These are phyloP conservation scores for Cercophora newfieldiana DNA, from an alignment of 495 filamentous ascomycete genomes.

Conservation along the genomic window DNA sequence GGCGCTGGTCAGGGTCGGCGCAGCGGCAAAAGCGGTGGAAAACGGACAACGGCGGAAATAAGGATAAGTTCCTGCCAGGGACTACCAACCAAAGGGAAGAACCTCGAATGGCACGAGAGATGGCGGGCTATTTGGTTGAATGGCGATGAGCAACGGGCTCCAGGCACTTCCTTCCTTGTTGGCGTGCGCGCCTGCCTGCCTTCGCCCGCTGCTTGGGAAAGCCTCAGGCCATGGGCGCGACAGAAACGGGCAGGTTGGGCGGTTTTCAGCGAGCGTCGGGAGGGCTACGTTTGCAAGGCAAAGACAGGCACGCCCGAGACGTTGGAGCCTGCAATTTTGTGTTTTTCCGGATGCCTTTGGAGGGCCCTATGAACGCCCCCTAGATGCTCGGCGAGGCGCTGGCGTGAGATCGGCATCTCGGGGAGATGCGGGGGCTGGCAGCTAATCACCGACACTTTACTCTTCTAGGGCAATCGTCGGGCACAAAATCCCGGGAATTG, in stretches of 20 bases:
- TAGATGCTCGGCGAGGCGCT: constrained; percentile 1
- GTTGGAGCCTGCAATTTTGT: neutral
- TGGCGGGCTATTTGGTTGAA: neutral
- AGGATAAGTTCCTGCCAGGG: neutral
- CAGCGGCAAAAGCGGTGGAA: neutral
- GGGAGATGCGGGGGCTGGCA: constrained; percentile 37
- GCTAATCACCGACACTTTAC: constrained; percentile 38
- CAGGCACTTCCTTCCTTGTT: neutral
- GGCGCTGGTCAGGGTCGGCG: neutral
- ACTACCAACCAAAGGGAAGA: neutral
- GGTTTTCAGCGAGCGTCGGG: constrained; percentile 1
- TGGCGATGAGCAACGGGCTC: constrained; percentile 4
- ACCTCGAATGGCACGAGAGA: neutral
- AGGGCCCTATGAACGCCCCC: neutral
- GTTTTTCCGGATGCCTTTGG: constrained; percentile 9
- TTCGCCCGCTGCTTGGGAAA: constrained; percentile 2
- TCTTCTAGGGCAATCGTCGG: constrained; percentile 30
- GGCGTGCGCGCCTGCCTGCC: constrained; percentile 1
- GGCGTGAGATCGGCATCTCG: constrained; percentile 35
- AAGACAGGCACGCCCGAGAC: neutral
- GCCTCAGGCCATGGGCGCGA: constrained; percentile 1
- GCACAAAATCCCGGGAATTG: constrained; percentile 30
- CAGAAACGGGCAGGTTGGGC: neutral
- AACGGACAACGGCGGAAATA: constrained; percentile 14
- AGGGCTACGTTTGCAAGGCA: neutral